A percentile compares a stretch with the other conserved stretches of the same genome.
These are phyloP conservation scores for Taphrina deformans DNA, from an alignment of 1,139 yeast species.

Conservation along the genomic window DNA sequence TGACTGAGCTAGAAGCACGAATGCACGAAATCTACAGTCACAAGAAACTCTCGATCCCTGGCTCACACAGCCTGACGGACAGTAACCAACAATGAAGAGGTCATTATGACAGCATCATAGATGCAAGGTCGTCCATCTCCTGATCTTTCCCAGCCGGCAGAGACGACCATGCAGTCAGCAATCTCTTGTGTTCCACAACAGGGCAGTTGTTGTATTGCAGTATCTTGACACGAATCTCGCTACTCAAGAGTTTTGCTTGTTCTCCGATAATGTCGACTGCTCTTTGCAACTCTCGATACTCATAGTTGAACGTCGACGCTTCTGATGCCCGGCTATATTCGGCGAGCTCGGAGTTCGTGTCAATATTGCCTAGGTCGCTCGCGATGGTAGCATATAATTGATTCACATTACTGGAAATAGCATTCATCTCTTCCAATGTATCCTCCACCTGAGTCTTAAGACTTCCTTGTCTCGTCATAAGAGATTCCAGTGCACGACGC, in stretches of 20 bases:
- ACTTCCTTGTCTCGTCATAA: not conserved
- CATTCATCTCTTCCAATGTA: slow-evolving; percentile 7
- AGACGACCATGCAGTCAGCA: slow-evolving; percentile 3
- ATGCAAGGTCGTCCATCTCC: slow-evolving; percentile 17
- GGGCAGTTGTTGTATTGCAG: slow-evolving; percentile 1
- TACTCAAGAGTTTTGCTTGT: not conserved
- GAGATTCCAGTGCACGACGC: not conserved
- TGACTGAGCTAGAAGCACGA: not conserved
- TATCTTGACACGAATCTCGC: slow-evolving; percentile 4
- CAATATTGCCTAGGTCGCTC: not conserved
- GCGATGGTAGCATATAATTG: not conserved
- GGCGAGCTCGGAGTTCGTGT: not conserved
- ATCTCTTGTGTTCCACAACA: not conserved
- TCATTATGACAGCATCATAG: slow-evolving; percentile 8
- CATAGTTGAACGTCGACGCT: not conserved
- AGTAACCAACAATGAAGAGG: not conserved
- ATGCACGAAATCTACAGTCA: not conserved
- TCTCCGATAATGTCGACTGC: slow-evolving; percentile 4
- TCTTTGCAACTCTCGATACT: slow-evolving; percentile 7
- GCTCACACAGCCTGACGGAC: too few species aligned
- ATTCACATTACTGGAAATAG: not conserved
- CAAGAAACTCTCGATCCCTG: not conserved
- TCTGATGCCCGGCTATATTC: slow-evolving; percentile 1
- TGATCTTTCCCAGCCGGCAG: not conserved
- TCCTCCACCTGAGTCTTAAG: not conserved